Percentiles rank a stretch among this genome's conserved stretches.
Conservation (phyloP, 805 yeast species). For the Jamesozyma rosinii region DNA sequence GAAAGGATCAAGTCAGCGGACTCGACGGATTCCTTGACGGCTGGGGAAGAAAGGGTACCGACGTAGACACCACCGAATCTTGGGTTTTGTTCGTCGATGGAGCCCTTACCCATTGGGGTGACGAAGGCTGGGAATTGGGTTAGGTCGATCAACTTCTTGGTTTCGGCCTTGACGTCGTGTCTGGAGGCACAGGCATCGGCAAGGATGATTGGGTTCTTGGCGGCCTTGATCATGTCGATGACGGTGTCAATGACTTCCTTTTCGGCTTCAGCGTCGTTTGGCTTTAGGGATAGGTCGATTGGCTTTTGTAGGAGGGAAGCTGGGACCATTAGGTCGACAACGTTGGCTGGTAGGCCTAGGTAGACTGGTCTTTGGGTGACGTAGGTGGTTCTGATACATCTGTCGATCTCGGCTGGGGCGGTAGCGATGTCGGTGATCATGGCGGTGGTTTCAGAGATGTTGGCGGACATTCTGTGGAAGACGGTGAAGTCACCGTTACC, state of each 20-base stretch:
- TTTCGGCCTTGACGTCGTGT: constrained; percentile 60
- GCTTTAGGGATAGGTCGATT: constrained; percentile 48
- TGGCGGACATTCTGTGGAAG: constrained; percentile 68
- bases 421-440: constrained; percentile 52
- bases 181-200: constrained; percentile 85
- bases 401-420: constrained; percentile 66
- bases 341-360: constrained; percentile 73
- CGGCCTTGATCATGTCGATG: constrained; percentile 42
- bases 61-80: constrained; percentile 81
- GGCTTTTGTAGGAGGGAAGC: constrained; percentile 51
- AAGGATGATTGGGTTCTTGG: constrained; percentile 63
- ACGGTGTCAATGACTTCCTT: constrained; percentile 50
- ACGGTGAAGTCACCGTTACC: constrained; percentile 78
- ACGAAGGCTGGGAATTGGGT: constrained; percentile 77
- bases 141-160: constrained; percentile 48
- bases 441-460: constrained; percentile 59
- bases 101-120: constrained; percentile 87
- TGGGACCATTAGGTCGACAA: constrained; percentile 58
- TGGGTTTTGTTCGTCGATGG: constrained; percentile 61
- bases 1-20: constrained; percentile 65
- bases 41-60: constrained; percentile 69
- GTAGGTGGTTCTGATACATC: constrained; percentile 63
- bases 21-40: constrained; percentile 64
- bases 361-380: constrained; percentile 72
- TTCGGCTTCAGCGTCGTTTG: constrained; percentile 55